Base-by-base conservation (phyloP, 1,139 yeast genomes). In the Sugiyamaella xylanicola region DNA sequence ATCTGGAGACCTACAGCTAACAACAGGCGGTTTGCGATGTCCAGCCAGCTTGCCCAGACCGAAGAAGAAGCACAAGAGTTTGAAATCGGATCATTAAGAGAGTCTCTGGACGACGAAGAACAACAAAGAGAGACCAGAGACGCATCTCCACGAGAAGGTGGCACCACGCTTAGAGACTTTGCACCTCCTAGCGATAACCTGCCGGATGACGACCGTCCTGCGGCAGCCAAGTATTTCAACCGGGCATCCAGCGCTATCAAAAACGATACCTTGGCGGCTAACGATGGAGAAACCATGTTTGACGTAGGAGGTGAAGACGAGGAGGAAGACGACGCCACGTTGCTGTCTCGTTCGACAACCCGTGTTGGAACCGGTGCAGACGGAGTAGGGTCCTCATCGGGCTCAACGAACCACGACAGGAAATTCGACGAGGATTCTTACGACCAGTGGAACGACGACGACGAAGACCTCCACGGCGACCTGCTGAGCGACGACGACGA, bases 1-100 rank as follows among this genome's bases (percentile, higher is more conserved):
- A 82, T 93, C 62, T 95, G 99, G 99, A 84, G 99, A 72, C 99
- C 99, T 50, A 92, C 98, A 0, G 96, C 88, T 65, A 90, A 96
- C 43, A 91, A 96, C 61, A 87, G 92, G 67, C 85, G 95, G 82
- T 82, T 93, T 69, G 99, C 98, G 17, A 92, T 92, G 64, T 90
- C 97, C 2, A 91, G 90, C 57, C 98, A 95, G 74, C 77, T 93
- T 56, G 88, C 97, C 25, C 89, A 92, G 40, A 91, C 85, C 59
- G 88, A 84, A 48, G 88, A 83, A 58, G 84, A 81, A 42, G 79
- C 76, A 19, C 86, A 80, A 40, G 89, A 84, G 50, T 76, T 76
- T 63, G 79, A 76, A 57, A 74, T 76, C 57, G 79, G 76, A 35
- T 73, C 77, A 19, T 59, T 75, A 48, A 66, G 74, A 36, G 77